Percentiles rank a stretch among this genome's conserved stretches.
phyloP scores from a whole-genome alignment of 2,329 filamentous ascomycete genomes.

The Balansia obtecta region DNA sequence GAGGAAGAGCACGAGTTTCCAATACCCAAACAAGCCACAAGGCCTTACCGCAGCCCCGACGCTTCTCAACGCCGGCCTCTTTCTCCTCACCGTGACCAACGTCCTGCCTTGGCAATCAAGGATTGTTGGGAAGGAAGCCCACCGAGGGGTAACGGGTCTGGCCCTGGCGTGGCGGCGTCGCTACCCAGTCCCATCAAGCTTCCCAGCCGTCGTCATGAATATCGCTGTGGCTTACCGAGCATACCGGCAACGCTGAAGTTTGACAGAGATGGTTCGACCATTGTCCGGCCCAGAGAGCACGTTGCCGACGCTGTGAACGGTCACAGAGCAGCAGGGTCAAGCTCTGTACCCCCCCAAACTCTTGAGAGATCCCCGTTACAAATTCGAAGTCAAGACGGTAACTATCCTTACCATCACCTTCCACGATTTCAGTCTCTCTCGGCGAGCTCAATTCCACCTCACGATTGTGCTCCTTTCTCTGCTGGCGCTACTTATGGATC shows the following conservation, averaged over 20 bases:
- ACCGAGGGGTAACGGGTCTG: conserved; percentile 18
- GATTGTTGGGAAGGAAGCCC: conserved; percentile 4
- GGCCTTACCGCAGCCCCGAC: conserved; percentile 29
- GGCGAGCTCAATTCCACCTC: conserved; percentile 27
- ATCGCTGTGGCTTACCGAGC: conserved; percentile 27
- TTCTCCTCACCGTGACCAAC: conserved; percentile 20
- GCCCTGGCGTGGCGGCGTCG: conserved; percentile 14
- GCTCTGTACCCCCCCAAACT: background rate
- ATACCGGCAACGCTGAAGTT: conserved; percentile 25
- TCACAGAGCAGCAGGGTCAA: background rate
- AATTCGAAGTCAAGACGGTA: conserved; percentile 17
- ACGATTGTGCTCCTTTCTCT: conserved; percentile 33
- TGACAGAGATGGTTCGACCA: conserved; percentile 21
- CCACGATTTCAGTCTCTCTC: conserved; percentile 33
- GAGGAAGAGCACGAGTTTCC: conserved; percentile 28
- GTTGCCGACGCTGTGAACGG: background rate
- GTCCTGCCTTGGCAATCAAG: conserved; percentile 15
- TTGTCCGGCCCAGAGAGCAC: conserved; percentile 18
- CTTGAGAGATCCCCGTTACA: conserved; percentile 17
- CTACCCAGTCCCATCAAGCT: conserved; percentile 19
- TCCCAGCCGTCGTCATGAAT: conserved; percentile 23
- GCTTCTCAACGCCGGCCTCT: conserved; percentile 19
- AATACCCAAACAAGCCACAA: conserved; percentile 32
- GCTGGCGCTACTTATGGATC: conserved; percentile 23
- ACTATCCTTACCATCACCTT: conserved; percentile 30